Evolutionary conservation across 2,329 filamentous ascomycete genomes (phyloP), one percentile per base, ranked within the genome.

Genomic region (Pseudocercospora macadamiae): DNA sequence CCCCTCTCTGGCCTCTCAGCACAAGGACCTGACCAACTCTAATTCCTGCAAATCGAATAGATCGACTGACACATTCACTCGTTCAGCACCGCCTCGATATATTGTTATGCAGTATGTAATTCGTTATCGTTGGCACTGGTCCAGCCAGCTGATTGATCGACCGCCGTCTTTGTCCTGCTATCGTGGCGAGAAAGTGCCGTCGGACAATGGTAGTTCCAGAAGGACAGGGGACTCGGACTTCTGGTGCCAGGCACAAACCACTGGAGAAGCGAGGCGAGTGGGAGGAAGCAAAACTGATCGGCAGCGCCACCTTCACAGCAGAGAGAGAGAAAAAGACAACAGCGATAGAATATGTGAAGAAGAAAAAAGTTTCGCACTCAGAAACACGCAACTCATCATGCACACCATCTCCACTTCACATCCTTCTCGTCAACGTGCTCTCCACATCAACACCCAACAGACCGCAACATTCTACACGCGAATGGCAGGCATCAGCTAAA

Each of bases 191-290:
- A 18, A 28, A 30, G 26, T 30, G 44, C 44, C 44, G 44, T 2
- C 4, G 23, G 30, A 49, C 45, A 49, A 49, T 49, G 45, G n/a
- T 49, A n/a, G 25, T 14, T 32, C 28, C 12, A 32, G 28, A 6
- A 32, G 28, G 6, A 12, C 28, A 32, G 12, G 28, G 28, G 28
- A 32, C 28, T 32, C 28, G 28, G 28, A 32, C 6, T 12, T 42
- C 19, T 14, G 37, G 37, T 25, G 19, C 28, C 45, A 49, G 45
- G 45, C 45, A 49, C 23, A 21, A 49, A 49, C 45, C 28, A n/a
- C 18, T 49, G 45, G 45, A 49, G 45, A 49, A 32, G 25, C 23
- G 45, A 49, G 30, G 45, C 25, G 45, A 42, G 37, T 21, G 37
- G 16, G 19, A 18, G n/a, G 37, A 42, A 21, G n/a, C n/a, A 14